A percentile compares a stretch with the other conserved stretches of the same genome.
Conservation (phyloP, 345 rosid genomes). For the sweet orange (Citrus sinensis) region DNA sequence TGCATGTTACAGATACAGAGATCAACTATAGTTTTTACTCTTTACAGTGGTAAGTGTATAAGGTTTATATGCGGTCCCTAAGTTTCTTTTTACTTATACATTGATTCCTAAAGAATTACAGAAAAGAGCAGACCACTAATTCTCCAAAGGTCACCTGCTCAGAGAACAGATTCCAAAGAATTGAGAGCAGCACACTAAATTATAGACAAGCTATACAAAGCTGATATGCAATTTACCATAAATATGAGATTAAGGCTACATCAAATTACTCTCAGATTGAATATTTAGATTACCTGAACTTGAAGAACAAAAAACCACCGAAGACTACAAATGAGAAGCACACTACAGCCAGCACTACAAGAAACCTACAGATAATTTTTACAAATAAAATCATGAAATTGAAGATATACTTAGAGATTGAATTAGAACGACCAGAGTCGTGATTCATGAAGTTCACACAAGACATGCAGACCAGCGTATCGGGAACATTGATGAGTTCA, state of each 20-base stretch:
- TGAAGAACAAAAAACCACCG: conserved; percentile 82
- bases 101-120: neutral
- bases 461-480: neutral
- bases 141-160: neutral
- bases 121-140: neutral
- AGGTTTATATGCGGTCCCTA: neutral
- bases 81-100: neutral
- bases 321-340: conserved; percentile 83
- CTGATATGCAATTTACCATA: conserved; percentile 1
- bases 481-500: neutral
- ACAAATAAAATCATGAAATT: conserved; percentile 13
- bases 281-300: conserved; percentile 55
- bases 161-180: conserved; percentile 4
- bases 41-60: neutral
- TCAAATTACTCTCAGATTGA: neutral
- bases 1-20: neutral
- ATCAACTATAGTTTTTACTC: too few species aligned
- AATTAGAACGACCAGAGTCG: conserved; percentile 1
- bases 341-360: conserved; percentile 68
- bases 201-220: neutral
- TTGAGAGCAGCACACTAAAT: neutral
- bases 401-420: neutral
- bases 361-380: conserved; percentile 52
- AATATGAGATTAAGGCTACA: neutral
- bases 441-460: conserved; percentile 3